phyloP scores from a whole-genome alignment of 345 rosid species.

The Geranium rotundifolium region DNA sequence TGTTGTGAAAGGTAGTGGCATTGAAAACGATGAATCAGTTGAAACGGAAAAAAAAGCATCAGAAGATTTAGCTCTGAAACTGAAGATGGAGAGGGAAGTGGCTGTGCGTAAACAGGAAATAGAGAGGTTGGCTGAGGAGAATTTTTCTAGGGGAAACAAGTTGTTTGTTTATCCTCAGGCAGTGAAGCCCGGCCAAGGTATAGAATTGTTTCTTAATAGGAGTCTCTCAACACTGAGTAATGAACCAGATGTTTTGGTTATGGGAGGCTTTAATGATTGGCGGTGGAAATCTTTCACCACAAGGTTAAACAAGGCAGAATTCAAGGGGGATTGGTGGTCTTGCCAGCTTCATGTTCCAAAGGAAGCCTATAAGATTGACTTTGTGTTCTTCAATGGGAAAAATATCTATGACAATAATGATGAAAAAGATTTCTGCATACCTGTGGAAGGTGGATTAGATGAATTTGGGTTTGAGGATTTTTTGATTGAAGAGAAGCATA shows the following conservation, averaged over 20 bases:
- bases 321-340: constrained; percentile 87
- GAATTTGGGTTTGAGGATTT: constrained; percentile 64
- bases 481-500: constrained; percentile 66
- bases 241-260: constrained; percentile 57
- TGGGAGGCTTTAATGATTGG: constrained; percentile 95
- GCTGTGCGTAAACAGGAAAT: constrained; percentile 40
- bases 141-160: constrained; percentile 31
- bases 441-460: constrained; percentile 68
- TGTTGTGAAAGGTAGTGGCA: background rate
- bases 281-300: constrained; percentile 67
- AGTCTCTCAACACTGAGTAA: constrained; percentile 41
- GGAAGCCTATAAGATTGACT: constrained; percentile 84
- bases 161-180: constrained; percentile 57
- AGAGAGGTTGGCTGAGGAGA: constrained; percentile 48
- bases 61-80: constrained; percentile 29
- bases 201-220: constrained; percentile 67
- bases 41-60: constrained; percentile 2
- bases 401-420: constrained; percentile 67
- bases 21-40: background rate
- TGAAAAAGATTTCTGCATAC: constrained; percentile 49
- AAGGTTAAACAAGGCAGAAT: constrained; percentile 51
- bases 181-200: constrained; percentile 51
- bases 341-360: constrained; percentile 65
- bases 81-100: constrained; percentile 26
- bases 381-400: constrained; percentile 80